Evolutionary conservation across 495 filamentous ascomycete species (phyloP).

Genomic region (Schizothecium vesticola): DNA sequence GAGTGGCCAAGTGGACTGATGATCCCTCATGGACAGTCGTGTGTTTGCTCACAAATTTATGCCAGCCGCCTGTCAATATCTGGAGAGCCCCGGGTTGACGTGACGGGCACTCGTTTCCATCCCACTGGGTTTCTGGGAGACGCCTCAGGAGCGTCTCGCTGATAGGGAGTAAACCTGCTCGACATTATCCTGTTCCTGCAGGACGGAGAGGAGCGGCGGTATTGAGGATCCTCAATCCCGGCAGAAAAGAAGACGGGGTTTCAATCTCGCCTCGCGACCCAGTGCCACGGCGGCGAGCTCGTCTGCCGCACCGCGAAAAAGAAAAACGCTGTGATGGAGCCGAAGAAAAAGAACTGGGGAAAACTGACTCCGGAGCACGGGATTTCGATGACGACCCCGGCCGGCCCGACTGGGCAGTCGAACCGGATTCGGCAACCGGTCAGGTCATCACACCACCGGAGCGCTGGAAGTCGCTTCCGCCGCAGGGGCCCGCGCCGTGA

Average conservation of each 20-base stretch:
- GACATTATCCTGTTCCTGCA: not conserved
- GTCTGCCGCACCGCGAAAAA: not conserved
- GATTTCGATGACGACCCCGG: not conserved
- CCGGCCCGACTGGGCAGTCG: not conserved
- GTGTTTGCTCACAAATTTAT: not conserved
- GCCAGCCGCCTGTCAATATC: not conserved
- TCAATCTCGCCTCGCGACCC: not conserved
- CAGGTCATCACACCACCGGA: conserved; percentile 7
- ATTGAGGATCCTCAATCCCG: not conserved
- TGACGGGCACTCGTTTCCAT: not conserved
- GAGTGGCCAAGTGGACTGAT: not conserved
- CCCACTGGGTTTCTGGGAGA: not conserved
- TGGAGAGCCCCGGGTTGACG: not conserved
- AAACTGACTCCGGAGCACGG: not conserved
- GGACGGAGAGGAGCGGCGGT: not conserved
- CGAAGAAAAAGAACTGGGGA: not conserved
- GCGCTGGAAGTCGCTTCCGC: conserved; percentile 4
- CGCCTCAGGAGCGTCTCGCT: not conserved
- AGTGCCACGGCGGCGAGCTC: not conserved
- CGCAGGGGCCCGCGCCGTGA: not conserved
- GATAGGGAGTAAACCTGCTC: not conserved
- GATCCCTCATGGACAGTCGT: not conserved
- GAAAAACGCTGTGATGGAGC: not conserved
- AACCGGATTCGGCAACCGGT: conserved; percentile 1
- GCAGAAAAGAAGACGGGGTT: not conserved